Percentiles rank a stretch among this genome's conserved stretches.
phyloP scores from a whole-genome alignment of 371 early-diverging fungal genomes.

The Mucor plumbeus region DNA sequence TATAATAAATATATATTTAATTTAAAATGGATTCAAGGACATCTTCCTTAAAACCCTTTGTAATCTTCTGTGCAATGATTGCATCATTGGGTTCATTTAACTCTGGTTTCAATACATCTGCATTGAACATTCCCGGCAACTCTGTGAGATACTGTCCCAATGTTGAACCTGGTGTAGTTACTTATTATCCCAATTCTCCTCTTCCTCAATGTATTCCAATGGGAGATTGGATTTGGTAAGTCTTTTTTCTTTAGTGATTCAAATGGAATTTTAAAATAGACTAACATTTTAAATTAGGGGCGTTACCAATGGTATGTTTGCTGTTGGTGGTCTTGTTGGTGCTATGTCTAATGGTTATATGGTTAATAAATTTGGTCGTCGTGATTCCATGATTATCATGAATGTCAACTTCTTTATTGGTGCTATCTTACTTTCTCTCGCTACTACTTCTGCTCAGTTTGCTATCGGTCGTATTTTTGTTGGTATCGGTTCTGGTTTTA shows the following conservation, averaged over 20 bases:
- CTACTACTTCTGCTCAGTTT: constrained; percentile 11
- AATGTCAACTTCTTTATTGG: constrained; percentile 71
- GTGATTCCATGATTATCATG: constrained; percentile 67
- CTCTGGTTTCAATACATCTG: constrained; percentile 54
- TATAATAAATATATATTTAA: neutral
- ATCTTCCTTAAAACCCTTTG: constrained; percentile 33
- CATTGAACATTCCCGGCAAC: constrained; percentile 52
- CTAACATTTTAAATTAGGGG: constrained; percentile 48
- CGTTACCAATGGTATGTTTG: constrained; percentile 69
- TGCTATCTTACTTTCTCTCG: constrained; percentile 63
- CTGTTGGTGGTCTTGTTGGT: constrained; percentile 78
- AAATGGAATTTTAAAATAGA: neutral
- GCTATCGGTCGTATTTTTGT: constrained; percentile 69
- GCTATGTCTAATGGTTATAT: constrained; percentile 66
- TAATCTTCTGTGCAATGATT: constrained; percentile 46
- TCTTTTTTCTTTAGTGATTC: neutral
- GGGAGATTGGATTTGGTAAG: constrained; percentile 58
- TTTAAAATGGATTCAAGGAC: constrained; percentile 25
- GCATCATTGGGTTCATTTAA: constrained; percentile 51
- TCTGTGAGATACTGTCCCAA: constrained; percentile 44
- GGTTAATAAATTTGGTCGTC: constrained; percentile 69
- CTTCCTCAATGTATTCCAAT: constrained; percentile 53
- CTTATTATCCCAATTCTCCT: constrained; percentile 43
- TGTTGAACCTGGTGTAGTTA: constrained; percentile 44
- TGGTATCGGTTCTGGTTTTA: constrained; percentile 85